Evolutionary conservation across 139 green algal species (phyloP).

Genomic region (Coccomyxa sp.): DNA sequence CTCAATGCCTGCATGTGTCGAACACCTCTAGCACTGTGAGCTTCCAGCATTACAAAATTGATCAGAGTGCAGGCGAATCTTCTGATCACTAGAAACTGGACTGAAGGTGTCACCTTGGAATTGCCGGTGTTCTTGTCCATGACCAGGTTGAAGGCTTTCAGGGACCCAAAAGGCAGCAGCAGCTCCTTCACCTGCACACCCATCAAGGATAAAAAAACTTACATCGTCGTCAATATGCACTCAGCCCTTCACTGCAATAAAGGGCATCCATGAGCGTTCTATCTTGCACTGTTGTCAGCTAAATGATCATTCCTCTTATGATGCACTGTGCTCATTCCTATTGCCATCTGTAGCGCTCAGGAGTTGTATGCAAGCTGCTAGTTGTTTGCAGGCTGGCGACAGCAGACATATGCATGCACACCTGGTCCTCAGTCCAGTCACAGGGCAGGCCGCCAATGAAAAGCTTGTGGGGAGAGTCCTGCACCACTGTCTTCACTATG

Average conservation of each 20-base stretch:
- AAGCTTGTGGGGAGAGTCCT: conserved; percentile 76
- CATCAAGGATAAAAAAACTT: background rate
- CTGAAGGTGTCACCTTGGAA: conserved; percentile 48
- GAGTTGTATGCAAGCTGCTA: no score
- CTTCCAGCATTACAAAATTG: no score
- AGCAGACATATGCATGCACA: background rate
- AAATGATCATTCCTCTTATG: no score
- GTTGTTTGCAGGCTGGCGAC: no score
- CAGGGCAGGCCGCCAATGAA: conserved; percentile 79
- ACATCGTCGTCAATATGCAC: background rate
- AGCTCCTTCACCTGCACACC: conserved; percentile 71
- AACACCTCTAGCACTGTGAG: no score
- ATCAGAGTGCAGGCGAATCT: no score
- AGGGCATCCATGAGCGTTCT: no score
- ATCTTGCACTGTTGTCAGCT: no score
- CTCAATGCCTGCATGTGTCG: background rate
- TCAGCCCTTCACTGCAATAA: background rate
- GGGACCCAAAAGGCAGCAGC: conserved; percentile 55
- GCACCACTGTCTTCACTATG: conserved; percentile 63
- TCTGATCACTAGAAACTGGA: no score
- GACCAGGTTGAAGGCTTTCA: conserved; percentile 82
- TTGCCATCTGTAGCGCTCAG: no score
- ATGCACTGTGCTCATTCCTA: no score
- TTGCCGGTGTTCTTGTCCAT: conserved; percentile 83
- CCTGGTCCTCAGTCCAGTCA: conserved; percentile 70